Conservation (phyloP, 2,329 filamentous ascomycete genomes). For the Verticillium nubilum region DNA sequence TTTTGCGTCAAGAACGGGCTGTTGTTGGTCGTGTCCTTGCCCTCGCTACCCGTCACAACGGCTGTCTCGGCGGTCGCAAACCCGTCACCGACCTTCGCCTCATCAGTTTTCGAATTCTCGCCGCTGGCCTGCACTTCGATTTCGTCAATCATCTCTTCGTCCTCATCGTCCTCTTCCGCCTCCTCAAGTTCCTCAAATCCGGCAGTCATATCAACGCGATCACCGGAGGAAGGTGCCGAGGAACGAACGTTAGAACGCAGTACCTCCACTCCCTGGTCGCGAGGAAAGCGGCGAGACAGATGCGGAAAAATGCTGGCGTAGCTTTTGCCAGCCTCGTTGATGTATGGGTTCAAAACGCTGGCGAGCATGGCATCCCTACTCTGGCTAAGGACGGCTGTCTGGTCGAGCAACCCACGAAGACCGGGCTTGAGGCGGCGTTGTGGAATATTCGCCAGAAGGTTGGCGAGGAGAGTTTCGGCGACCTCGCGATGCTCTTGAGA, state of each 20-base stretch:
- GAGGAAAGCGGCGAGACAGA: conserved; percentile 59
- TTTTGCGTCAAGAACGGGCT: conserved; percentile 29
- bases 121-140: conserved; percentile 29
- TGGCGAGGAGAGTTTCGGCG: conserved; percentile 57
- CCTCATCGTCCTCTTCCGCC: conserved; percentile 40
- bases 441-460: conserved; percentile 57
- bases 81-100: background rate
- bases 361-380: conserved; percentile 71
- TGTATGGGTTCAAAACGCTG: conserved; percentile 74
- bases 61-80: conserved; percentile 1
- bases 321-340: conserved; percentile 56
- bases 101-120: conserved; percentile 20
- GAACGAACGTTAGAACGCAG: conserved; percentile 55
- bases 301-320: conserved; percentile 77
- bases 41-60: conserved; percentile 7
- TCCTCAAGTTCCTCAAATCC: conserved; percentile 28
- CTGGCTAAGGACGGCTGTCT: conserved; percentile 67
- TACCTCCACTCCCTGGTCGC: conserved; percentile 64
- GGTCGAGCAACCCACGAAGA: conserved; percentile 70
- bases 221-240: conserved; percentile 12
- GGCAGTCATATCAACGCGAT: conserved; percentile 5
- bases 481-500: conserved; percentile 44
- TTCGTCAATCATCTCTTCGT: conserved; percentile 19
- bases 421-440: conserved; percentile 64
- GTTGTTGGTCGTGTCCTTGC: conserved; percentile 7